These are phyloP conservation scores for Blastobotrys chiropterorum DNA, from an alignment of 805 yeast genomes.

Conservation along the genomic window DNA sequence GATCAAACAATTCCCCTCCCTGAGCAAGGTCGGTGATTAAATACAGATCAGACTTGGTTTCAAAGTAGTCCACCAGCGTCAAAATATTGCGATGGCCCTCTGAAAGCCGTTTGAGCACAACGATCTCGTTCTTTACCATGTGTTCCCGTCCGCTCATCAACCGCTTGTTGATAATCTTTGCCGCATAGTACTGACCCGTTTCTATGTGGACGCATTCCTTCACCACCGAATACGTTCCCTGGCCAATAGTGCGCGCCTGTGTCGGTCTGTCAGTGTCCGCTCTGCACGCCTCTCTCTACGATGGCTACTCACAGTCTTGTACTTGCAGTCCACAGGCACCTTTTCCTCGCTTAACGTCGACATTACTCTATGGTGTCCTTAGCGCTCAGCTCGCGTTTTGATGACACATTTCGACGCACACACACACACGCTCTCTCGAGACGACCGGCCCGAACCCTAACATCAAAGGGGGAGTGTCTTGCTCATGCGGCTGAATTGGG, in stretches of 20 bases:
- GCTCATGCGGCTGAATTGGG: too few species aligned
- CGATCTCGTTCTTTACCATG: slow-evolving; percentile 55
- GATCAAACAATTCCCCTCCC: slow-evolving; percentile 65
- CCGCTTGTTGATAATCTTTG: slow-evolving; percentile 45
- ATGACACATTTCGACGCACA: too few species aligned
- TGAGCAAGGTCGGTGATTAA: slow-evolving; percentile 61
- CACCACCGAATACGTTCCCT: slow-evolving; percentile 40
- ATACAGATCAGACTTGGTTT: slow-evolving; percentile 48
- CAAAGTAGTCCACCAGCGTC: slow-evolving; percentile 62
- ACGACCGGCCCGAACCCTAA: too few species aligned
- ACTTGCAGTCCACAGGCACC: slow-evolving; percentile 24
- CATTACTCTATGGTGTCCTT: not conserved
- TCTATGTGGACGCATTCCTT: slow-evolving; percentile 37
- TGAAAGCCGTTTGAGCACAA: slow-evolving; percentile 46
- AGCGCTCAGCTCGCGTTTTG: too few species aligned
- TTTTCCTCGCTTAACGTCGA: slow-evolving; percentile 12
- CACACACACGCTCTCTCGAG: too few species aligned
- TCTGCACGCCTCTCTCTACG: not conserved
- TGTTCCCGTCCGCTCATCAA: slow-evolving; percentile 49
- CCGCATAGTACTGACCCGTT: slow-evolving; percentile 43
- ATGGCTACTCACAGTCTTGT: slow-evolving; percentile 17
- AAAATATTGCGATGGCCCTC: slow-evolving; percentile 49
- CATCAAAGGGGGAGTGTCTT: too few species aligned
- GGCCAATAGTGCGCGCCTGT: slow-evolving; percentile 34
- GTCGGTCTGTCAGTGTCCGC: not conserved